Percentiles rank a stretch among this genome's conserved stretches.
Evolutionary conservation across 352 stramenopile species (phyloP).

Genomic region (Globisporangium recalcitrans): DNA sequence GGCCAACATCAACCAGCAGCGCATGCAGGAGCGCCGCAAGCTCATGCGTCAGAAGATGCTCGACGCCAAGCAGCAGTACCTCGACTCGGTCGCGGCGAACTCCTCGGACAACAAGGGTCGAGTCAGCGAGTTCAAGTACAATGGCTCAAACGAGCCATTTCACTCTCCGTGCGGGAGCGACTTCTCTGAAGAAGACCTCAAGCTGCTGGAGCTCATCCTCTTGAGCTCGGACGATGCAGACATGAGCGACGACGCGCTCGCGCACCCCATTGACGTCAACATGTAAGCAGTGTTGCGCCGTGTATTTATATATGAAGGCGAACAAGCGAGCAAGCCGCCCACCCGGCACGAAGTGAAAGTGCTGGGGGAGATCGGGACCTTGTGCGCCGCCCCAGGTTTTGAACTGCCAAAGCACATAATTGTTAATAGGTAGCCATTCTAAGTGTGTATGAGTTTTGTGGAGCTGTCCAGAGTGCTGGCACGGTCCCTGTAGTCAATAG

Average conservation of each 20-base stretch:
- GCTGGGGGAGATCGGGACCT: not conserved
- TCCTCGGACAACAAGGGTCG: not conserved
- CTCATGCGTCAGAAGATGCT: slow-evolving; percentile 15
- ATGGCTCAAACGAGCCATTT: too few species aligned
- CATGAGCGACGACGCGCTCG: slow-evolving; percentile 1
- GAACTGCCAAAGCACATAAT: not conserved
- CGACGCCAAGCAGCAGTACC: slow-evolving; percentile 10
- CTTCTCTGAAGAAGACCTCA: slow-evolving; percentile 14
- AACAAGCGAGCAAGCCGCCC: not conserved
- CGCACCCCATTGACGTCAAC: slow-evolving; percentile 4
- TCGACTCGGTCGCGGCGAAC: not conserved
- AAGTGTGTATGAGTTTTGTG: not conserved
- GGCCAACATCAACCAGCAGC: slow-evolving; percentile 52
- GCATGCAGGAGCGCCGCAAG: slow-evolving; percentile 31
- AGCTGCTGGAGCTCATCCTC: slow-evolving; percentile 15
- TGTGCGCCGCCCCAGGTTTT: not conserved
- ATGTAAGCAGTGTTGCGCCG: not conserved
- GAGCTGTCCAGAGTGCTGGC: too few species aligned
- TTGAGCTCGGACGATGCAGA: slow-evolving; percentile 7
- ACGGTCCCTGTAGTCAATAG: too few species aligned
- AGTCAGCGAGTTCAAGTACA: not conserved
- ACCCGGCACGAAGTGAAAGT: not conserved
- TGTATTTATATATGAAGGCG: not conserved
- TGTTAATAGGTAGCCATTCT: not conserved
- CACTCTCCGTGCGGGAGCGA: slow-evolving; percentile 7